These are phyloP conservation scores for Nothophytophthora sp. DNA, from an alignment of 352 stramenopile species.

Conservation along the genomic window DNA sequence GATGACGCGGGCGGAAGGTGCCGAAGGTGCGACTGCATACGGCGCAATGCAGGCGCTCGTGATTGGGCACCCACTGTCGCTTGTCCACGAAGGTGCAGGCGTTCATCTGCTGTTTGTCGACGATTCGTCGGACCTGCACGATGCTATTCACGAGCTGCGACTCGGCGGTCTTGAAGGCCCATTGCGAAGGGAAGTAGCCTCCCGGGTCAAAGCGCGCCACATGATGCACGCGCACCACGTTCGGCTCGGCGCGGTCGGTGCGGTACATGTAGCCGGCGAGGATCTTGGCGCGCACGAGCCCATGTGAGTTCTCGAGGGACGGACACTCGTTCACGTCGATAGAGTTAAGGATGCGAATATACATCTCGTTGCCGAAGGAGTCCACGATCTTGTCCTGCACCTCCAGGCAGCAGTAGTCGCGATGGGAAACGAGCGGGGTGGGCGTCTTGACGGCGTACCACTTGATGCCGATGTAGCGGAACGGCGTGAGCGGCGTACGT, in stretches of 20 bases:
- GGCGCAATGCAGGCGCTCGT: constrained; percentile 66
- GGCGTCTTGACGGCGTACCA: constrained; percentile 87
- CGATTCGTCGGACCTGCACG: constrained; percentile 76
- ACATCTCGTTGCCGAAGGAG: constrained; percentile 84
- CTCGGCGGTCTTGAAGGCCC: constrained; percentile 84
- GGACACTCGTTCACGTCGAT: constrained; percentile 83
- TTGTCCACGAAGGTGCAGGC: constrained; percentile 84
- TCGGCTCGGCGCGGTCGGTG: constrained; percentile 65
- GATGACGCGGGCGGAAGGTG: constrained; percentile 81
- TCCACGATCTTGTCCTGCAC: constrained; percentile 87
- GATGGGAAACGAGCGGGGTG: constrained; percentile 78
- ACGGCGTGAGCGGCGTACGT: constrained; percentile 65
- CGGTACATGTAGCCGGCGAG: constrained; percentile 82
- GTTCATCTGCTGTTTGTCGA: constrained; percentile 89
- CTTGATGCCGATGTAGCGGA: constrained; percentile 87
- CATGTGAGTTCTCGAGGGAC: constrained; percentile 84
- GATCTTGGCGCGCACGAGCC: constrained; percentile 83
- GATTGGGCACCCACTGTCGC: constrained; percentile 80
- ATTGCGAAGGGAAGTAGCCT: constrained; percentile 81
- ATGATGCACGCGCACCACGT: constrained; percentile 76
- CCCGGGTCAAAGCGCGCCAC: constrained; percentile 71
- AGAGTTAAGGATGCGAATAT: constrained; percentile 77
- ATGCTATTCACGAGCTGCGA: constrained; percentile 78
- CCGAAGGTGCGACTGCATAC: constrained; percentile 76
- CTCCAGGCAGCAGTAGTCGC: constrained; percentile 87